These are phyloP conservation scores for Holtermannia corniformis DNA, from an alignment of 768 basidiomycete genomes.

Conservation along the genomic window DNA sequence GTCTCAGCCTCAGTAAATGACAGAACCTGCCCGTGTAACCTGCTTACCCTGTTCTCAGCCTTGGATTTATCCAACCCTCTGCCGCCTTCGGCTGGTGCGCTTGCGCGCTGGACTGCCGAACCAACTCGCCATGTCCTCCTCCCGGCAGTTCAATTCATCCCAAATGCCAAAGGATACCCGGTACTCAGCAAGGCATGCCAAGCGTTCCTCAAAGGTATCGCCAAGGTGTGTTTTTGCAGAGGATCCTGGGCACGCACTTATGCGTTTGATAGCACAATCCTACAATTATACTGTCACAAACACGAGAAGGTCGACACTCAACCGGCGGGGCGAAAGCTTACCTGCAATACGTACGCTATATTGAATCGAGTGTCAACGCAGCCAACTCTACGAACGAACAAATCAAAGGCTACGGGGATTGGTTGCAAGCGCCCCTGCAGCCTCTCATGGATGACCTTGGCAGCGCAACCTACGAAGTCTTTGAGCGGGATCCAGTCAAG, in stretches of 20 bases:
- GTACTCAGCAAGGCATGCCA: slow-evolving; percentile 91
- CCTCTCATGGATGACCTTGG: slow-evolving; percentile 96
- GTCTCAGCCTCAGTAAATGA: slow-evolving; percentile 41
- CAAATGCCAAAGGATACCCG: slow-evolving; percentile 92
- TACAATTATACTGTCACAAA: slow-evolving; percentile 68
- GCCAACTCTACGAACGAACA: slow-evolving; percentile 4
- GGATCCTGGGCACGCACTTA: neutral
- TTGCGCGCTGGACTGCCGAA: slow-evolving; percentile 86
- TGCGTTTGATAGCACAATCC: slow-evolving; percentile 61
- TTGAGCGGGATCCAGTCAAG: slow-evolving; percentile 96
- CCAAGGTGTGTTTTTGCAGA: slow-evolving; percentile 16
- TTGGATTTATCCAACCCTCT: slow-evolving; percentile 84
- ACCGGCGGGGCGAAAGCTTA: slow-evolving; percentile 80
- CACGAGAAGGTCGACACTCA: slow-evolving; percentile 55
- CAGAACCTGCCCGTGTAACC: slow-evolving; percentile 19
- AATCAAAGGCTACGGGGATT: slow-evolving; percentile 64
- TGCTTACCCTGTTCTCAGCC: slow-evolving; percentile 67
- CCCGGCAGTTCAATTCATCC: slow-evolving; percentile 82
- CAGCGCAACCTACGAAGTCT: slow-evolving; percentile 91
- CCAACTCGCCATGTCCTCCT: slow-evolving; percentile 81
- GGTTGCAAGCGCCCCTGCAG: slow-evolving; percentile 87
- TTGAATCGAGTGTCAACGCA: slow-evolving; percentile 23
- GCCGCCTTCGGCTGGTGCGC: slow-evolving; percentile 62
- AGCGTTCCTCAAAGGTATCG: slow-evolving; percentile 71
- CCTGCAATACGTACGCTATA: slow-evolving; percentile 58